Base-by-base conservation (phyloP, 2,329 filamentous ascomycete genomes). In the Hypoxylon sp. region DNA sequence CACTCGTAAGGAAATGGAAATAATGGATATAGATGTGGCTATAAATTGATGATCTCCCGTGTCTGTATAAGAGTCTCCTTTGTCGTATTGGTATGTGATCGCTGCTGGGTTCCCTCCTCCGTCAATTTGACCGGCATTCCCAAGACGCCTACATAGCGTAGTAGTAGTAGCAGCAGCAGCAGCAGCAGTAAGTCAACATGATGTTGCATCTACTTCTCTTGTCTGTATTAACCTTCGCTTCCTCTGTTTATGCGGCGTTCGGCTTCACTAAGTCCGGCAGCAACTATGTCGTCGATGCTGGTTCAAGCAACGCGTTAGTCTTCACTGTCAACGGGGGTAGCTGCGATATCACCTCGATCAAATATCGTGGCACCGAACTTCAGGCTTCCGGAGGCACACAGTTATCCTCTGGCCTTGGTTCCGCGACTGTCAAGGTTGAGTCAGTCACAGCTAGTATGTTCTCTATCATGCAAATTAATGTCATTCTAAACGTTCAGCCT, bases 311-410 rank as follows among this genome's bases (percentile, higher is more conserved):
- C 68, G 63, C 84, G 2, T 78, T 89, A 58, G 77, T 84, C 39
- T 84, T 88, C 70, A 84, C 83, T 2, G 83, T 89, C 54, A 84
- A 80, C 70, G 80, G 83, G 51, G 81, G 80, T 14, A 90, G 80
- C 75, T 90, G 89, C 71, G 89, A 91, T 71, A 88, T 91, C 76
- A 90, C 84, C 13, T 90, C 88, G 0, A 87, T 91, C 76, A 84
- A 84, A 59, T 91, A 84, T 74, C 85, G 86, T 24, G 85, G 87
- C 66, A 82, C 83, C 47, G 87, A 91, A 75, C 83, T 89, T 6
- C 89, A 91, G 77, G 86, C 87, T 71, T 69, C 78, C 5, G 83
- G 82, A 50, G 82, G 82, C 24, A 86, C 85, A n/a, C 88, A 90
- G 61, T 86, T 90, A 63, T 81, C 81, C 26, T 89, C 87, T 14